Evolutionary conservation across 1,284 basidiomycete genomes (phyloP).

Genomic region (Heterobasidion irregulare): DNA sequence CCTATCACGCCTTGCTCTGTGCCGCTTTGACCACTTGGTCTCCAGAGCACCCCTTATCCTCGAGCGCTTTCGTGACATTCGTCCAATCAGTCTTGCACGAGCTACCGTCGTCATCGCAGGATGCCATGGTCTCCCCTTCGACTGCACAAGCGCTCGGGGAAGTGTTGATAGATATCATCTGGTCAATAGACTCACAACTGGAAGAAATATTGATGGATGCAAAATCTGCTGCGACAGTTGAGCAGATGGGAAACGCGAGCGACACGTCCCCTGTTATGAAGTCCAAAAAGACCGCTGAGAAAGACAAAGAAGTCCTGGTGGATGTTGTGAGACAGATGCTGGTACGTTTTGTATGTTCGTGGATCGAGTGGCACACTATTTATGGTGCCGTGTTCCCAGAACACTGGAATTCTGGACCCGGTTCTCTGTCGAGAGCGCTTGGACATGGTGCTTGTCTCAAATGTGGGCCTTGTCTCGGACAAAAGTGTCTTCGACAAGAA

Average conservation of each 20-base stretch:
- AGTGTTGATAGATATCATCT: slow-evolving; percentile 66
- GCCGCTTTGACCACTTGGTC: slow-evolving; percentile 52
- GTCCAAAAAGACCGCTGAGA: slow-evolving; percentile 43
- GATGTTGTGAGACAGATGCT: slow-evolving; percentile 52
- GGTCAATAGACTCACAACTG: slow-evolving; percentile 68
- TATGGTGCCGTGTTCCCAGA: slow-evolving; percentile 23
- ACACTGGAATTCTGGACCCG: slow-evolving; percentile 43
- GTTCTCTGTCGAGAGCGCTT: slow-evolving; percentile 64
- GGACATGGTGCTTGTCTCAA: slow-evolving; percentile 53
- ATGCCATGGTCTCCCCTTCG: slow-evolving; percentile 27
- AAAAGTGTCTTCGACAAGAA: slow-evolving; percentile 57
- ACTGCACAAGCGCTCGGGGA: slow-evolving; percentile 48
- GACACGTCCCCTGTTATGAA: slow-evolving; percentile 25
- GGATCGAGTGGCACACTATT: not conserved
- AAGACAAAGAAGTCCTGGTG: slow-evolving; percentile 54
- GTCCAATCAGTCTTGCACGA: slow-evolving; percentile 49
- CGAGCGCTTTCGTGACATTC: slow-evolving; percentile 48
- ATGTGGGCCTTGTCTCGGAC: slow-evolving; percentile 57
- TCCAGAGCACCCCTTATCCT: slow-evolving; percentile 33
- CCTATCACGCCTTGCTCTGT: slow-evolving; percentile 56
- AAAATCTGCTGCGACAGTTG: slow-evolving; percentile 29
- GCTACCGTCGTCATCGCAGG: slow-evolving; percentile 63
- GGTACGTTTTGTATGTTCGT: slow-evolving; percentile 33
- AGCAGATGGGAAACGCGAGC: slow-evolving; percentile 15
- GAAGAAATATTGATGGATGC: slow-evolving; percentile 61